Base-by-base conservation (phyloP, 768 basidiomycete genomes). In the Boletus subcaerulescens region DNA sequence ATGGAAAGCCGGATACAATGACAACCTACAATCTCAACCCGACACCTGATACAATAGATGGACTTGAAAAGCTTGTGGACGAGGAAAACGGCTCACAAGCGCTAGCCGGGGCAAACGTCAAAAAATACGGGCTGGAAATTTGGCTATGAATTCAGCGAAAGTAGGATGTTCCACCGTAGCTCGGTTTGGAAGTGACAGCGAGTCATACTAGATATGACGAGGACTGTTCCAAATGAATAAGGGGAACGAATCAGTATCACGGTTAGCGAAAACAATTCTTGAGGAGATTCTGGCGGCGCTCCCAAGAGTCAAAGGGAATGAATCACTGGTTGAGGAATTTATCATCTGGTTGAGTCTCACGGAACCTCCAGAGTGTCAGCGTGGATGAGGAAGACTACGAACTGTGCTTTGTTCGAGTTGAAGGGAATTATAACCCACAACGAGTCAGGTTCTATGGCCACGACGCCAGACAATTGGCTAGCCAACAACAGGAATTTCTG, bases 1-100 rank as follows among this genome's bases (percentile, higher is more conserved):
- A 33, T 63, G 52, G 54, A 64, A 50, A 50, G 33, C 39, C 6
- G 50, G 59, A 22, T 2, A 4, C 2, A 43, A 45, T 15, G 50
- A 10, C 9, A 17, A 18, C 11, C 45, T 33, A 63, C 29, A 18
- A 40, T 18, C 56, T 56, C 49, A 41, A 60, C 26, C 49, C 58
- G 3, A 42, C 38, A 11, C n/a, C 29, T 3, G 4, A 44, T 5
- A 52, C 44, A 40, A 24, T n/a, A 17, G 1, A 17, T 10, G 31
- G 22, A 15, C 14, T 32, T 12, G 36, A 39, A 35, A 12, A 40
- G 3, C 22, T 24, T 24, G 22, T 24, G 22, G 22, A 24, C 22
- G 22, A 24, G 22, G 22, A 24, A 24, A 24, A 4, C 24, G 24
- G 24, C 4, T 24, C 24, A 24, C 24, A 4, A 24, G 24, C n/a